Evolutionary conservation across 257 asterid species (phyloP).

Genomic region (Solanum dulcamara): DNA sequence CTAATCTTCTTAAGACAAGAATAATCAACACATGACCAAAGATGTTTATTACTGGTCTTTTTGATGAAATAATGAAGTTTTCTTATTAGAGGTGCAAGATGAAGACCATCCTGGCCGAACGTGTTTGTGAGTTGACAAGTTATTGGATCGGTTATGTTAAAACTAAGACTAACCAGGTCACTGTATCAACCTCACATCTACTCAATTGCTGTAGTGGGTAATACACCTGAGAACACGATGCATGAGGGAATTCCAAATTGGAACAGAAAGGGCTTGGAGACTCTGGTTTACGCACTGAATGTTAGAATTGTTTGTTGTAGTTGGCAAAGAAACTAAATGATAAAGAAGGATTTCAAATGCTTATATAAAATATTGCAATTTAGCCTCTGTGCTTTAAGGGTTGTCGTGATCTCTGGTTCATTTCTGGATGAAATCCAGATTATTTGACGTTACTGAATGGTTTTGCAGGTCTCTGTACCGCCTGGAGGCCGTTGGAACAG

Average conservation of each 20-base stretch:
- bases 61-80: not conserved
- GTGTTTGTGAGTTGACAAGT: not conserved
- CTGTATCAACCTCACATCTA: not conserved
- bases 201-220: not conserved
- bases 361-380: not conserved
- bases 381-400: not conserved
- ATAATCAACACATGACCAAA: not conserved
- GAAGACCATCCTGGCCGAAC: not conserved
- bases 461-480: slow-evolving; percentile 73
- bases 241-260: not conserved
- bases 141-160: not conserved
- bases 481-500: slow-evolving; percentile 99
- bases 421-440: not conserved
- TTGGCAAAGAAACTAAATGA: not conserved
- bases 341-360: not conserved
- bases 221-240: not conserved
- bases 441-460: not conserved
- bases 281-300: not conserved
- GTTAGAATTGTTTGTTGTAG: not conserved
- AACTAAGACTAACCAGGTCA: not conserved
- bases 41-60: not conserved
- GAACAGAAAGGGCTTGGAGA: not conserved
- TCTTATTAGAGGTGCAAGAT: not conserved
- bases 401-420: not conserved
- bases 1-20: not conserved